A percentile compares a stretch with the other conserved stretches of the same genome.
Conservation (phyloP, 208 protist species). For the Leptomonas seymouri region DNA sequence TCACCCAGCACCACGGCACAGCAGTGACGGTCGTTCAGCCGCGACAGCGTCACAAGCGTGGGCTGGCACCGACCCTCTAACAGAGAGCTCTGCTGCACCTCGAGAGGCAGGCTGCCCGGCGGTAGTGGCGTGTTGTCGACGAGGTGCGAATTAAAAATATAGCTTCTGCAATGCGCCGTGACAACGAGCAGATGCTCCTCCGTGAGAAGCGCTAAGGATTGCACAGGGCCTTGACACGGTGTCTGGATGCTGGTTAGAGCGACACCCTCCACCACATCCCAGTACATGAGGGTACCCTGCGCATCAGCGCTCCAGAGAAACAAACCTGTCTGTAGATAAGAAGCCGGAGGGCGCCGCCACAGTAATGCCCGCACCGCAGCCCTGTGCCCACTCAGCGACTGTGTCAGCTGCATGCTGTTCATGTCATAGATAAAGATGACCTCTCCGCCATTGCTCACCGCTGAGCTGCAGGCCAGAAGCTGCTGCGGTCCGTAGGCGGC, state of each 20-base stretch:
- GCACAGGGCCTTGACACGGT: slow-evolving; percentile 46
- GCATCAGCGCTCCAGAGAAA: slow-evolving; percentile 70
- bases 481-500: slow-evolving; percentile 73
- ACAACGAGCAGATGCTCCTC: slow-evolving; percentile 68
- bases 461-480: slow-evolving; percentile 68
- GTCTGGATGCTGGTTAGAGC: slow-evolving; percentile 54
- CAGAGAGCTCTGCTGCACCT: slow-evolving; percentile 19
- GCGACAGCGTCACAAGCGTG: slow-evolving; percentile 40
- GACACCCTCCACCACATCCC: slow-evolving; percentile 77
- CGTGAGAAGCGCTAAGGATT: slow-evolving; percentile 44
- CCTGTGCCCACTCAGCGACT: slow-evolving; percentile 68
- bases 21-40: slow-evolving; percentile 41
- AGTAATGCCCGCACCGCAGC: slow-evolving; percentile 61
- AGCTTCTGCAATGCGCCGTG: slow-evolving; percentile 49
- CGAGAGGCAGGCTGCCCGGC: slow-evolving; percentile 33
- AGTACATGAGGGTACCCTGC: slow-evolving; percentile 58
- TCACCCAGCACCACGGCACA: slow-evolving; percentile 70
- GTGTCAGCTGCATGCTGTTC: slow-evolving; percentile 78
- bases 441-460: slow-evolving; percentile 35
- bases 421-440: slow-evolving; percentile 77
- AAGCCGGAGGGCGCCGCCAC: slow-evolving; percentile 60
- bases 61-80: slow-evolving; percentile 15
- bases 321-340: slow-evolving; percentile 67
- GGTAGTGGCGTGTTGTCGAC: slow-evolving; percentile 41
- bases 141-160: slow-evolving; percentile 75